These are phyloP conservation scores for Pyricularia pennisetigena DNA, from an alignment of 2,329 filamentous ascomycete genomes.

Conservation along the genomic window DNA sequence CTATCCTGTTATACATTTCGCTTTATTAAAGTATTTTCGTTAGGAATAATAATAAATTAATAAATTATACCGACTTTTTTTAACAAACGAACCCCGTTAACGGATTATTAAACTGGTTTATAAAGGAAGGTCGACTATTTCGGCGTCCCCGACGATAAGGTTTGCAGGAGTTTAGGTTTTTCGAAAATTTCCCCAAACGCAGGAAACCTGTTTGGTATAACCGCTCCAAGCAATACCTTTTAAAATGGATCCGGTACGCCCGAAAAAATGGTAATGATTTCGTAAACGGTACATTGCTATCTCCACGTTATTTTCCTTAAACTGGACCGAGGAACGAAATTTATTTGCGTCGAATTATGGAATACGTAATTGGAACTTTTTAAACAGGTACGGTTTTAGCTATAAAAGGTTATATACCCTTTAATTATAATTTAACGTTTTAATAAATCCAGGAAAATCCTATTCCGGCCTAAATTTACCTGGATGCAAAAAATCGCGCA, in stretches of 20 bases:
- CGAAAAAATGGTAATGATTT: neutral
- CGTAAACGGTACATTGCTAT: neutral
- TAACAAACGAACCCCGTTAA: neutral
- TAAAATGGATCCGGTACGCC: neutral
- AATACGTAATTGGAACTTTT: neutral
- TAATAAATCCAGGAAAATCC: neutral
- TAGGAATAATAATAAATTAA: neutral
- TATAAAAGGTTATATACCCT: neutral
- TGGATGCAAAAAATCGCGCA: neutral
- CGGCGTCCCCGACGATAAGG: neutral
- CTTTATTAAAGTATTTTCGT: neutral
- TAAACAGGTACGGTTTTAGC: neutral
- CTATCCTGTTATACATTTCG: neutral
- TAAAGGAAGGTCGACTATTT: neutral
- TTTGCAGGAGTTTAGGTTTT: neutral
- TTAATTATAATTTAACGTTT: neutral
- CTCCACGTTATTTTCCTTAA: neutral
- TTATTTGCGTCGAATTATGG: neutral
- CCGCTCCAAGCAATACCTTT: neutral
- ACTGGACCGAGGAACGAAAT: neutral
- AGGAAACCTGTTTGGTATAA: neutral
- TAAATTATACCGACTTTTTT: neutral
- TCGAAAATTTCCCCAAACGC: neutral
- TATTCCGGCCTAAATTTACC: neutral
- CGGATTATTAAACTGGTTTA: neutral